phyloP scores from a whole-genome alignment of 2,329 filamentous ascomycete species.

The Mollisia scopiformis region DNA sequence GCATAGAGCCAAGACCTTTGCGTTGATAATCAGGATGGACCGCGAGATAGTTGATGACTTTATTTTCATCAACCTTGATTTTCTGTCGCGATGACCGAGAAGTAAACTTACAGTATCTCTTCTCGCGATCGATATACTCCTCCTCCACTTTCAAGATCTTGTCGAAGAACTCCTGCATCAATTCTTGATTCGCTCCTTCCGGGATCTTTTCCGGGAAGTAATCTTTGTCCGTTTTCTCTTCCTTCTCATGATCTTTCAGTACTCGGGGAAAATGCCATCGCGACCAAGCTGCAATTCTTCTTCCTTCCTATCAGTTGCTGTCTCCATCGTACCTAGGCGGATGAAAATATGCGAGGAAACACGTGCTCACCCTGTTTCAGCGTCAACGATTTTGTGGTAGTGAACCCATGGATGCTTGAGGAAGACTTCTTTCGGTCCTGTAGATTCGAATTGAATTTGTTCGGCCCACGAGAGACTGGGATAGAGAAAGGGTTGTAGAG shows the following conservation, averaged over 20 bases:
- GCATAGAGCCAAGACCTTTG: background rate
- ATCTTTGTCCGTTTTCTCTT: background rate
- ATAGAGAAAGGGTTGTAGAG: background rate
- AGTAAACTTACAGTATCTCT: background rate
- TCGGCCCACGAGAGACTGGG: background rate
- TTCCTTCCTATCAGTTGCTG: too few species aligned
- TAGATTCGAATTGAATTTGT: background rate
- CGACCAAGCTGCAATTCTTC: too few species aligned
- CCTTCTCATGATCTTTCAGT: background rate
- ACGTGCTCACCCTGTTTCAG: background rate
- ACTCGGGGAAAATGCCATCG: too few species aligned
- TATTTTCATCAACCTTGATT: background rate
- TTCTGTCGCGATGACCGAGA: background rate
- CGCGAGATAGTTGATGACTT: constrained; percentile 2
- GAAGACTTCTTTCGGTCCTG: background rate
- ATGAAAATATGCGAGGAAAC: too few species aligned
- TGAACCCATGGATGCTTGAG: background rate
- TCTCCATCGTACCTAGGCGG: too few species aligned
- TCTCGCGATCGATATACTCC: constrained; percentile 1
- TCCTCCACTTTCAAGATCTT: background rate
- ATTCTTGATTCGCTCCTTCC: background rate
- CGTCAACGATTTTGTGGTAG: background rate
- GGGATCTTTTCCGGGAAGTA: constrained; percentile 1
- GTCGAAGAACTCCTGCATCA: background rate
- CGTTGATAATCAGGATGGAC: constrained; percentile 5